Base-by-base conservation (phyloP, 2,329 filamentous ascomycete species). In the Stagonosporopsis tanaceti region DNA sequence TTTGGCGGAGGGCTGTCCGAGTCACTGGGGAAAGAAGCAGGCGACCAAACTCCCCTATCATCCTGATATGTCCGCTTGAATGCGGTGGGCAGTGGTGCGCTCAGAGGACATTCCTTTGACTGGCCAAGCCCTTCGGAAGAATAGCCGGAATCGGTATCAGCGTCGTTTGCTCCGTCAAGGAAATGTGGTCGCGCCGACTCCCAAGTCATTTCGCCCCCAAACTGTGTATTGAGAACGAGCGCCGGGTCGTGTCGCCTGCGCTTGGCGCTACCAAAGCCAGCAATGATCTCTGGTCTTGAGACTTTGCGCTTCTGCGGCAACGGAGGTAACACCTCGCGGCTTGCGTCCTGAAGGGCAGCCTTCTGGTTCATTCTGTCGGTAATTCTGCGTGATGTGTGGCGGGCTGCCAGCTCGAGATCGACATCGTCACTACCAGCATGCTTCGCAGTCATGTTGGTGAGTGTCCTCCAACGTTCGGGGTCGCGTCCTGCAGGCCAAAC, bases 231-330 rank as follows among this genome's bases (percentile, higher is more conserved):
- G 11, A 17, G 4, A 17, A 35, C 3, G 12, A 27, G 28, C 12
- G 38, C 24, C 7, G n/a, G 14, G 9, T 34, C 24, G 1, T 14
- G 40, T 15, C 55, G 27, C 9, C n/a, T 25, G 6, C 55, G 45
- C 37, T 58, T 58, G 28, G 5, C 28, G 20, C 47, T 30, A 32
- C 15, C 1, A 3, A 6, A 24, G 22, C 11, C 11, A 14, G 20
- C 28, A 3, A n/a, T 8, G 5, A 32, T 14, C 24, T 28, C 50
- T 2, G 27, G 22, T 8, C 20, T 53, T 8, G 58, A 50, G 9
- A 54, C 50, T 8, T 60, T 61, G 9, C 60, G 62, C 38, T 66
- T 66, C 34, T 30, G 60, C 15, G 53, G 17, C 20, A 40, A 51
- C 2, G 22, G 14, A 11, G 12, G 1, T 12, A 27, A 4, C 8